phyloP scores from a whole-genome alignment of 148 eudicot species.

The Diospyros kaki region DNA sequence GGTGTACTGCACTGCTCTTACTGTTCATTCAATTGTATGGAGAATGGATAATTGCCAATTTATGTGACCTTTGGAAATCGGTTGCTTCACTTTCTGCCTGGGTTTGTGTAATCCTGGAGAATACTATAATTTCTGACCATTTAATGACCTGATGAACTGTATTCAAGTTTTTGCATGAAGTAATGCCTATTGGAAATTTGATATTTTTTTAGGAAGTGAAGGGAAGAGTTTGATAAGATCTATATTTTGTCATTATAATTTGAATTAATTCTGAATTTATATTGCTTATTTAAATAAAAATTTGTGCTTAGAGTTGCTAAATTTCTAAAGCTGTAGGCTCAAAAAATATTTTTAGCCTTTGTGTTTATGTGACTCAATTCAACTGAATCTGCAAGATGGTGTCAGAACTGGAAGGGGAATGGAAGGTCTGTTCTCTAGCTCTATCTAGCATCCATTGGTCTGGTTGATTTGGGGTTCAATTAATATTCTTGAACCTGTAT shows the following conservation, averaged over 20 bases:
- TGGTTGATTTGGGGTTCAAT: not conserved
- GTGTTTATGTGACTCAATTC: not conserved
- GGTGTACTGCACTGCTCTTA: not conserved
- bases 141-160: not conserved
- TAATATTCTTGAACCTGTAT: not conserved
- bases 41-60: not conserved
- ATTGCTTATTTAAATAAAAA: not conserved
- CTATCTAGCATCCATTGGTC: not conserved
- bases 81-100: not conserved
- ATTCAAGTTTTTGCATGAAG: not conserved
- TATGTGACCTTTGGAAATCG: not conserved
- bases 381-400: not conserved
- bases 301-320: not conserved
- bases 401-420: too few species aligned
- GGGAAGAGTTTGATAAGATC: not conserved
- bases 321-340: not conserved
- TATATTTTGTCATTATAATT: not conserved
- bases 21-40: not conserved
- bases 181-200: not conserved
- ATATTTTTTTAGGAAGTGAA: not conserved
- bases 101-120: not conserved
- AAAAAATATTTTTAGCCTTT: not conserved
- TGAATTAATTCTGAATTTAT: not conserved
- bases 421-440: not conserved
- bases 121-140: not conserved